Evolutionary conservation across 2,329 filamentous ascomycete genomes (phyloP), one percentile per base, ranked within the genome.

Genomic region (Diaporthe sp.): DNA sequence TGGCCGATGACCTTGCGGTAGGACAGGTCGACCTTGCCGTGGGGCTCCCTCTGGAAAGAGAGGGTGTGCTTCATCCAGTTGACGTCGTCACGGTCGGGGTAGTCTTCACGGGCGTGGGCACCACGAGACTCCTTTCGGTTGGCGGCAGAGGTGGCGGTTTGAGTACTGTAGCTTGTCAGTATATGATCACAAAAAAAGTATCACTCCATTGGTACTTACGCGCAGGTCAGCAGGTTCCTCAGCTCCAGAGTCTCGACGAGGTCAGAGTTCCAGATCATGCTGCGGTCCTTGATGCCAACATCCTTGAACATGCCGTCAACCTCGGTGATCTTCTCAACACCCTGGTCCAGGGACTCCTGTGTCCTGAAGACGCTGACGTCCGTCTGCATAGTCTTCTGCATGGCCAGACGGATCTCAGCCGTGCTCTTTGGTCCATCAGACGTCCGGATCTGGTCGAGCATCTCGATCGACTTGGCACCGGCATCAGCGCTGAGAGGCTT

Each of bases 11-110:
- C 97, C 78, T 90, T 89, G 85, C 97, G 92, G 91, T 98, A 98
- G 78, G 91, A 89, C 78, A 98, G 89, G 77, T 98, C 94, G 74
- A 97, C 92, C 87, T 95, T 92, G 83, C 94, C 94, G 82, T 98
- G 96, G 47, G 96, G 94, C 83, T 93, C 85, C 93, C 95, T 97
- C 90, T 99, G 97, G 94, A 94, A 99, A 79, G 93, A 95, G 77
- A 99, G 91, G 61, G 95, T 98, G 91, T 99, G 97, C 93, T 98
- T 98, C 96, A 98, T 98, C 96, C 96, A 98, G 86, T 97, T 94
- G 86, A 93, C 90, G 84, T 99, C 97, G 83, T 98, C 95, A 88
- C 97, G 94, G 25, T 98, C 96, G 75, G 96, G 96, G 90, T 86
- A 98, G 85, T 99, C 97, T 89, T 99, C 97, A 80, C 97, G 94